These are phyloP conservation scores for Paratrimastix pyriformis DNA, from an alignment of 78 protist genomes.

Conservation along the genomic window DNA sequence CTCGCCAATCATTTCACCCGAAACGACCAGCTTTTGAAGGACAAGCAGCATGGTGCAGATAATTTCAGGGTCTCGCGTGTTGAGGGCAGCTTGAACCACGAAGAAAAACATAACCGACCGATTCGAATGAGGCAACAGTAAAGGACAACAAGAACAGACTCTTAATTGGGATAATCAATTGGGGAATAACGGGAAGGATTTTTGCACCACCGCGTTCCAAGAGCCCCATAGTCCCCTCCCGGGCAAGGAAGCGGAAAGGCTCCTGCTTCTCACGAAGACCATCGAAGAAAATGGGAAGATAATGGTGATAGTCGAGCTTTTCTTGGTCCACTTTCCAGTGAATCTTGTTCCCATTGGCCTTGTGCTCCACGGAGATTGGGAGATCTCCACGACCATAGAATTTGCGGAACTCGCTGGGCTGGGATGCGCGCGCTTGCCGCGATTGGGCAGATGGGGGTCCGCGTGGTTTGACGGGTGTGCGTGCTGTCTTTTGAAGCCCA, in stretches of 20 bases:
- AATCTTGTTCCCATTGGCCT: slow-evolving; percentile 45
- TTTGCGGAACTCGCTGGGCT: slow-evolving; percentile 57
- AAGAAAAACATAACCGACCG: too few relatives aligned
- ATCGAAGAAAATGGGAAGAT: slow-evolving; percentile 84
- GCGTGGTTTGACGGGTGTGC: too few relatives aligned
- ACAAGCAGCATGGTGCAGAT: slow-evolving; percentile 62
- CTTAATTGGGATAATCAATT: slow-evolving; percentile 84
- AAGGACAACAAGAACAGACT: neutral
- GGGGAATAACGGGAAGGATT: slow-evolving; percentile 78
- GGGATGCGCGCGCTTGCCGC: too few relatives aligned
- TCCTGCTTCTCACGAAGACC: slow-evolving; percentile 77
- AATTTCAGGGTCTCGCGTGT: slow-evolving; percentile 74
- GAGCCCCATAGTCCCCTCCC: slow-evolving; percentile 60
- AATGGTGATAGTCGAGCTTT: slow-evolving; percentile 84
- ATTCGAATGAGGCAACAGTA: too few relatives aligned
- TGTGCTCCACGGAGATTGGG: slow-evolving; percentile 68
- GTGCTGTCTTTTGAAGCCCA: too few relatives aligned
- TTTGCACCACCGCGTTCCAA: slow-evolving; percentile 60
- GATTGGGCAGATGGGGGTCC: too few relatives aligned
- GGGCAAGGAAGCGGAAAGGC: slow-evolving; percentile 76
- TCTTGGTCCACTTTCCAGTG: slow-evolving; percentile 73
- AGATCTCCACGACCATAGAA: slow-evolving; percentile 88
- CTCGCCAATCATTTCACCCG: slow-evolving; percentile 64
- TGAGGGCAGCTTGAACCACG: slow-evolving; percentile 61
- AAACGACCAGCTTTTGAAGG: slow-evolving; percentile 65